phyloP scores from a whole-genome alignment of 257 asterid species.

The Nicotiana obtusifolia region DNA sequence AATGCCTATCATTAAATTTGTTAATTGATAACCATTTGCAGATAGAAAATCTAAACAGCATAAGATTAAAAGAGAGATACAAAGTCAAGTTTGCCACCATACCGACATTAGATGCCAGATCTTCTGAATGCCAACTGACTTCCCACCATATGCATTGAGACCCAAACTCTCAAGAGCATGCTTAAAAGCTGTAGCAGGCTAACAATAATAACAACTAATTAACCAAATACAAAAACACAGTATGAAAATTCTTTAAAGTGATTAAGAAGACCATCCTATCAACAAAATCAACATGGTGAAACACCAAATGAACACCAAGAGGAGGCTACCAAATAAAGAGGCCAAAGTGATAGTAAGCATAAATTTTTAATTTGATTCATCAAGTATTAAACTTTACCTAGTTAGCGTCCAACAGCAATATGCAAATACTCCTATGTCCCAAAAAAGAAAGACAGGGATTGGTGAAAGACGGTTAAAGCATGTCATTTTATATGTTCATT shows the following conservation, averaged over 20 bases:
- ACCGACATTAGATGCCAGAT: constrained; percentile 94
- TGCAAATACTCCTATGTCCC: neutral
- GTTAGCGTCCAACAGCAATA: neutral
- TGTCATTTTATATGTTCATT: neutral
- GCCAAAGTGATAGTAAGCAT: neutral
- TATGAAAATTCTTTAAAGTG: neutral
- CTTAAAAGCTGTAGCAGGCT: constrained; percentile 91
- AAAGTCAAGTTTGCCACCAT: constrained; percentile 13
- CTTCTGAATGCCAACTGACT: constrained; percentile 90
- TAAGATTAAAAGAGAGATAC: neutral
- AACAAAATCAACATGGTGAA: neutral
- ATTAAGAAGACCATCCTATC: neutral
- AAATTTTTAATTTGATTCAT: neutral
- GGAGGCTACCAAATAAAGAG: neutral
- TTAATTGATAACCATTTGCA: constrained; percentile 1
- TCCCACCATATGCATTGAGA: constrained; percentile 68
- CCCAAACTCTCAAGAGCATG: constrained; percentile 71
- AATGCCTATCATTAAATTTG: constrained; percentile 43
- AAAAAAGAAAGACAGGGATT: neutral
- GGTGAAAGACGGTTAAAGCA: neutral
- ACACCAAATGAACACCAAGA: neutral
- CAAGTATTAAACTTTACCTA: neutral
- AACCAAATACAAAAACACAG: neutral
- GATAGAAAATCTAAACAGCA: neutral
- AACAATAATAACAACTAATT: constrained; percentile 24